Evolutionary conservation across 2,329 filamentous ascomycete genomes (phyloP).

Genomic region (Ophiostoma angusticollis): DNA sequence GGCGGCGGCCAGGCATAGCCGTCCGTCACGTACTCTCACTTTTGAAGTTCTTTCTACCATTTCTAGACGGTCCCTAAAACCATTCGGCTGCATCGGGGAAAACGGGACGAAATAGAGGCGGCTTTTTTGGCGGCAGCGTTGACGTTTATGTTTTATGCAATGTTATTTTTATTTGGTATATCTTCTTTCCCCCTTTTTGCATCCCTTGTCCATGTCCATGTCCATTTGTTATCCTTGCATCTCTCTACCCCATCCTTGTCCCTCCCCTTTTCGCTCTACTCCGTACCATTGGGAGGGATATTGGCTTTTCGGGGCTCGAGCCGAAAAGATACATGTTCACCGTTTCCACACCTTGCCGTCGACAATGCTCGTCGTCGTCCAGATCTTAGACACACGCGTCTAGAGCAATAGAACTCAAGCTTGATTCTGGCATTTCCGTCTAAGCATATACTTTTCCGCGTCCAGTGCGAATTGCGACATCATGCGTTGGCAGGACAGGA

Average conservation of each 20-base stretch:
- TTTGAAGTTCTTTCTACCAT: neutral
- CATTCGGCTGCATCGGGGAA: slow-evolving; percentile 3
- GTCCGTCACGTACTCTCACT: neutral
- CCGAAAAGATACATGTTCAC: too few species aligned
- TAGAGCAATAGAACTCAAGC: too few species aligned
- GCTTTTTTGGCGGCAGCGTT: slow-evolving; percentile 4
- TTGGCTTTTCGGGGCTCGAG: too few species aligned
- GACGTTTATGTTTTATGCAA: slow-evolving; percentile 1
- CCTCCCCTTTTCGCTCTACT: neutral
- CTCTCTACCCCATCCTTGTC: neutral
- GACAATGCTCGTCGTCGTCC: too few species aligned
- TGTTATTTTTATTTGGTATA: neutral
- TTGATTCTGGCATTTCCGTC: too few species aligned
- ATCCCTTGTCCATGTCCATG: neutral
- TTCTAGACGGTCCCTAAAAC: too few species aligned
- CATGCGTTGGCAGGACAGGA: too few species aligned
- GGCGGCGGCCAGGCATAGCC: slow-evolving; percentile 13
- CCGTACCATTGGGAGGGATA: too few species aligned
- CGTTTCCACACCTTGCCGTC: too few species aligned
- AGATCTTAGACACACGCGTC: too few species aligned
- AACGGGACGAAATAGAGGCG: neutral
- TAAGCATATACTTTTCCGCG: too few species aligned
- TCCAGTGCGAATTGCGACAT: too few species aligned
- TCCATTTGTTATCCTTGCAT: neutral
- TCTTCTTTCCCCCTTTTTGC: neutral